Conservation (phyloP, 2,329 filamentous ascomycete genomes). For the Dissoconium aciculare region DNA sequence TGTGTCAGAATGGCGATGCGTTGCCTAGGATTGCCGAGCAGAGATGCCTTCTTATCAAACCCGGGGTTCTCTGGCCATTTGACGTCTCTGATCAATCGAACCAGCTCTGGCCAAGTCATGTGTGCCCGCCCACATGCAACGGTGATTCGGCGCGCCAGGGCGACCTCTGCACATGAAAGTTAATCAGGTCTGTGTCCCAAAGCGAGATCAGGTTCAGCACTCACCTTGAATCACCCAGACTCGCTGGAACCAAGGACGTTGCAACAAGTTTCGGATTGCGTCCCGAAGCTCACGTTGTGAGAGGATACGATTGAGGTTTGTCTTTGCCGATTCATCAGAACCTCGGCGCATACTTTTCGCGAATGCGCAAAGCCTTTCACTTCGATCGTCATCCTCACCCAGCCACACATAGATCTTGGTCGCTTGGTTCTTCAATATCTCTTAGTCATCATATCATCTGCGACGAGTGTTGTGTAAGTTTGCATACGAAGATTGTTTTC, state of each 20-base stretch:
- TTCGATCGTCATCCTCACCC: conserved; percentile 17
- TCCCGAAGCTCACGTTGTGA: conserved; percentile 15
- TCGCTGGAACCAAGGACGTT: conserved; percentile 18
- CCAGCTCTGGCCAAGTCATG: conserved; percentile 14
- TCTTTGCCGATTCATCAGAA: conserved; percentile 9
- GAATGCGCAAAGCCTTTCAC: conserved; percentile 16
- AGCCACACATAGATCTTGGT: conserved; percentile 18
- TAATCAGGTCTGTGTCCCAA: neutral
- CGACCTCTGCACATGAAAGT: conserved; percentile 11
- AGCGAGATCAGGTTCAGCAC: no score
- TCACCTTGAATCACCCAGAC: conserved; percentile 18
- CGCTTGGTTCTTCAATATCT: conserved; percentile 8
- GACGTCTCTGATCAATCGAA: conserved; percentile 16
- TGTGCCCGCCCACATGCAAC: conserved; percentile 11
- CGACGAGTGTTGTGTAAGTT: neutral
- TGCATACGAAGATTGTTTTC: conserved; percentile 20
- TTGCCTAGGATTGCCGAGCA: conserved; percentile 19
- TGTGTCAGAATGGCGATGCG: conserved; percentile 20
- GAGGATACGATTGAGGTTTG: conserved; percentile 11
- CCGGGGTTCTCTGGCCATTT: conserved; percentile 8
- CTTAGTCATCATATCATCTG: conserved; percentile 2
- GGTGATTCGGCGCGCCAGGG: conserved; percentile 12
- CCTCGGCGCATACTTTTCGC: conserved; percentile 16
- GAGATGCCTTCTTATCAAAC: conserved; percentile 18
- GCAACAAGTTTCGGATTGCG: conserved; percentile 17